Evolutionary conservation across 345 rosid species (phyloP).

Genomic region (Syzygium jambos): DNA sequence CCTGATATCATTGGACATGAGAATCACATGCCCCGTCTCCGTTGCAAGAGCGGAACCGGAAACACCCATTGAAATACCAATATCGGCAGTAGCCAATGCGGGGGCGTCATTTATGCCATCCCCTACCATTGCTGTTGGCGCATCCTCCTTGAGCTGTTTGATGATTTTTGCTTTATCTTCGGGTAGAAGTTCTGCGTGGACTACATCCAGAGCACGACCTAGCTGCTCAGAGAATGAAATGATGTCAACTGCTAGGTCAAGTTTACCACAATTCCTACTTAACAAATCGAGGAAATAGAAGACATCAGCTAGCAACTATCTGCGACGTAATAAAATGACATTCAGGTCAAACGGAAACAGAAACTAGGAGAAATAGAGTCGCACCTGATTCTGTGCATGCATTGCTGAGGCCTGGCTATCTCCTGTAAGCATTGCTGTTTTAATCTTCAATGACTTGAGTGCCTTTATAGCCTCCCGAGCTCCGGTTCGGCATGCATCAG

Average conservation of each 20-base stretch:
- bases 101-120: slow-evolving; percentile 95
- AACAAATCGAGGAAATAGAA: neutral
- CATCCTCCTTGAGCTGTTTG: slow-evolving; percentile 38
- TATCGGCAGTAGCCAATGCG: slow-evolving; percentile 80
- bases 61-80: slow-evolving; percentile 91
- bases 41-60: slow-evolving; percentile 88
- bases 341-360: neutral
- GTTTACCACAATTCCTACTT: neutral
- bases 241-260: neutral
- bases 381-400: slow-evolving; percentile 76
- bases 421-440: slow-evolving; percentile 80
- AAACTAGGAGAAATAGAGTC: neutral
- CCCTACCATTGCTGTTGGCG: slow-evolving; percentile 75
- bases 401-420: slow-evolving; percentile 61
- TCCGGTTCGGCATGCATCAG: slow-evolving; percentile 74
- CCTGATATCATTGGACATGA: slow-evolving; percentile 80
- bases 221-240: slow-evolving; percentile 33
- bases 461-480: slow-evolving; percentile 51
- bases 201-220: slow-evolving; percentile 41
- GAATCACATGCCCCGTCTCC: slow-evolving; percentile 69
- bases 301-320: neutral
- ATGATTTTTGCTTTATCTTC: slow-evolving; percentile 62
- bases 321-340: neutral
- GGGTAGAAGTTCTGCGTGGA: slow-evolving; percentile 72
- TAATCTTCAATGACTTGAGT: slow-evolving; percentile 46